phyloP scores from a whole-genome alignment of 140 eudicot species.

The Anethum foeniculum region DNA sequence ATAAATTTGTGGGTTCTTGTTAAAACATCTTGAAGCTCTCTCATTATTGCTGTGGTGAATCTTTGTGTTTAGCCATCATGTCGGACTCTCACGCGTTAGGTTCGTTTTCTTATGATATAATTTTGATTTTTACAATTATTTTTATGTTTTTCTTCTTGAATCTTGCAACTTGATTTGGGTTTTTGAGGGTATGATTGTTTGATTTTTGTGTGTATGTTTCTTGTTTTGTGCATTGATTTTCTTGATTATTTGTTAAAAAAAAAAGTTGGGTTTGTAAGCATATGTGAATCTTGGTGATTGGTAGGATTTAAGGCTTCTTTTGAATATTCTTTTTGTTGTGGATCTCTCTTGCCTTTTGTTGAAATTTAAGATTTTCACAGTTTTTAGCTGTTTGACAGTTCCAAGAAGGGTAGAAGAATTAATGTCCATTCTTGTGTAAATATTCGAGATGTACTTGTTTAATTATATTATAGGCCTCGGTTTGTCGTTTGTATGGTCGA shows the following conservation, averaged over 20 bases:
- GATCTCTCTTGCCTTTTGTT: not conserved
- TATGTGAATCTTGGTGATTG: constrained; percentile 6
- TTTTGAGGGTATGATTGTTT: not conserved
- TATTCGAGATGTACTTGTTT: not conserved
- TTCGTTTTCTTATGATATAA: not conserved
- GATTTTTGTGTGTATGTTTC: not conserved
- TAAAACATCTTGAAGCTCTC: not conserved
- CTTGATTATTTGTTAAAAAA: not conserved
- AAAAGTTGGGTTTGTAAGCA: not conserved
- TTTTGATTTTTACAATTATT: not conserved
- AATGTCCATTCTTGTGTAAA: not conserved
- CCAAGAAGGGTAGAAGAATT: not conserved
- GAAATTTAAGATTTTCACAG: not conserved
- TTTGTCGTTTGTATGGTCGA: not conserved
- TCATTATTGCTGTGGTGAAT: not conserved
- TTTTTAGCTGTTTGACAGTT: not conserved
- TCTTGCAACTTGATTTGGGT: constrained; percentile 8
- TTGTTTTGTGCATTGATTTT: not conserved
- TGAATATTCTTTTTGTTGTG: not conserved
- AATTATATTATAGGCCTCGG: not conserved
- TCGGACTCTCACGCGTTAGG: not conserved
- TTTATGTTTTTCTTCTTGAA: not conserved
- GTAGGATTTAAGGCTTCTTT: not conserved
- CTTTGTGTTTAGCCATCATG: not conserved
- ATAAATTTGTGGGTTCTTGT: not conserved